Percentiles rank a stretch among this genome's conserved stretches.
phyloP scores from a whole-genome alignment of 2,329 filamentous ascomycete species.

The Cercospora zeae-maydis region DNA sequence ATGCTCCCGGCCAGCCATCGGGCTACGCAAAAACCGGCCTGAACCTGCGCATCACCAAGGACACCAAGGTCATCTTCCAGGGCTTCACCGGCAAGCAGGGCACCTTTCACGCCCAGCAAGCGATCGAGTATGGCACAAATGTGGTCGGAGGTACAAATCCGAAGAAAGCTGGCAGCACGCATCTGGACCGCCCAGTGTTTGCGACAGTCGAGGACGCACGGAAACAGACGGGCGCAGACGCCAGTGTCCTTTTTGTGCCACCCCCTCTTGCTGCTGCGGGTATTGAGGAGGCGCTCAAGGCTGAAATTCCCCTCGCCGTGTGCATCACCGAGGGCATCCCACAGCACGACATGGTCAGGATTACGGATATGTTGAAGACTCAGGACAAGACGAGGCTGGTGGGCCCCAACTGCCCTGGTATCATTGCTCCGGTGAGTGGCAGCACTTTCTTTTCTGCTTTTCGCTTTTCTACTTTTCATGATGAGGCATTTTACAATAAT shows the following conservation, averaged over 20 bases:
- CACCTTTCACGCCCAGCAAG: conserved; percentile 96
- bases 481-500: conserved; percentile 28
- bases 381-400: conserved; percentile 96
- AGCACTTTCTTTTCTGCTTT: neutral
- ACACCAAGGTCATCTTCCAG: conserved; percentile 95
- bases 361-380: conserved; percentile 95
- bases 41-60: conserved; percentile 87
- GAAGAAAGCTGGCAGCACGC: conserved; percentile 90
- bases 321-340: conserved; percentile 98
- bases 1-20: conserved; percentile 39
- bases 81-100: conserved; percentile 74
- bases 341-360: conserved; percentile 99
- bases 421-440: conserved; percentile 69
- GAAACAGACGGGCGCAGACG: conserved; percentile 84
- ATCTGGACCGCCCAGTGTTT: conserved; percentile 91
- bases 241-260: conserved; percentile 95
- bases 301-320: conserved; percentile 91
- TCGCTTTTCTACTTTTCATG: conserved; percentile 9
- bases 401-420: conserved; percentile 96
- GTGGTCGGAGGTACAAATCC: conserved; percentile 98
- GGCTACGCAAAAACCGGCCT: conserved; percentile 37
- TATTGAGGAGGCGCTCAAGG: conserved; percentile 93
- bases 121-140: conserved; percentile 98
- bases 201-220: conserved; percentile 82
- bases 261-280: conserved; percentile 86